Conservation (phyloP, 129 eudicot genomes). For the Chrysanthemum makinoi region DNA sequence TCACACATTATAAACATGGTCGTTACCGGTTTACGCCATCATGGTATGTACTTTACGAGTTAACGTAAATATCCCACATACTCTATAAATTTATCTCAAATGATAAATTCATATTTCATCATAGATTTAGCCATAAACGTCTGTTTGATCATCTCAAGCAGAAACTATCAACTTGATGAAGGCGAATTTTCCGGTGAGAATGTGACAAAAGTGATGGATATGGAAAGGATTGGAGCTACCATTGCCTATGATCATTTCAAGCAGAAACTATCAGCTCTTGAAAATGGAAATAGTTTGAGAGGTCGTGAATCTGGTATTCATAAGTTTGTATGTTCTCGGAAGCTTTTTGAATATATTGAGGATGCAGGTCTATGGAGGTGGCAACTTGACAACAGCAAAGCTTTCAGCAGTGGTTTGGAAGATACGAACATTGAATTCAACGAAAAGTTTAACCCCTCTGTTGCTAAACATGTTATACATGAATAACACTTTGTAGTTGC, state of each 20-base stretch:
- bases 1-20: too few relatives aligned
- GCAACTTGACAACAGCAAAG: slow-evolving; percentile 71
- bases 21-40: too few relatives aligned
- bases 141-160: too few relatives aligned
- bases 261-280: slow-evolving; percentile 47
- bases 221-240: slow-evolving; percentile 89
- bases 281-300: slow-evolving; percentile 16
- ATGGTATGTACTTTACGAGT: too few relatives aligned
- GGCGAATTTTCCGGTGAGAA: slow-evolving; percentile 38
- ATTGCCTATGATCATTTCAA: slow-evolving; percentile 74
- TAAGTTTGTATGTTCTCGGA: slow-evolving; percentile 45
- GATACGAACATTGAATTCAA: slow-evolving; percentile 64
- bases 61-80: too few relatives aligned
- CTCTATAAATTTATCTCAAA: too few relatives aligned
- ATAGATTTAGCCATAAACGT: too few relatives aligned
- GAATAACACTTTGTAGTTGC: slow-evolving; percentile 45
- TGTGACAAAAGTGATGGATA: slow-evolving; percentile 69
- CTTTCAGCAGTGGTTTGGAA: slow-evolving; percentile 83
- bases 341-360: slow-evolving; percentile 64
- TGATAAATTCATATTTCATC: too few relatives aligned
- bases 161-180: slow-evolving; percentile 27
- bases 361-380: slow-evolving; percentile 90
- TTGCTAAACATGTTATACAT: background rate
- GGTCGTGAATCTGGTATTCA: slow-evolving; percentile 13
- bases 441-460: slow-evolving; percentile 42